Percentiles rank a stretch among this genome's conserved stretches.
These are phyloP conservation scores for Porpolomopsis calyptriformis DNA, from an alignment of 768 basidiomycete genomes.

Conservation along the genomic window DNA sequence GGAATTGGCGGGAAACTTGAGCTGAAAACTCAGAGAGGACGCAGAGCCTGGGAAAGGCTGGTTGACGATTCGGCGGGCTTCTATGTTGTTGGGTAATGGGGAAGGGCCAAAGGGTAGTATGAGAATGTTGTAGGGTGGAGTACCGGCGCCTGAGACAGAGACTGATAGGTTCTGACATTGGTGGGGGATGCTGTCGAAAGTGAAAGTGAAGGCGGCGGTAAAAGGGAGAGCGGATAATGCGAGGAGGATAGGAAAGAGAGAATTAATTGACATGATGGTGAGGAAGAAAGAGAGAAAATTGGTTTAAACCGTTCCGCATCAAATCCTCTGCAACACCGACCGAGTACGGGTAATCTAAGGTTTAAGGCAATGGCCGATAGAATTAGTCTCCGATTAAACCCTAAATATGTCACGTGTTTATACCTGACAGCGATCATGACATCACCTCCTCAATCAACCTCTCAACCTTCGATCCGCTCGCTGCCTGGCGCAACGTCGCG, in stretches of 20 bases:
- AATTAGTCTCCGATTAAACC: background rate
- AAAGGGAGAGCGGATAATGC: constrained; percentile 19
- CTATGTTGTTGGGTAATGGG: constrained; percentile 49
- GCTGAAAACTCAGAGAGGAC: constrained; percentile 38
- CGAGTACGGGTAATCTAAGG: background rate
- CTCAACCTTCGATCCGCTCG: background rate
- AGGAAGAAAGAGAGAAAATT: background rate
- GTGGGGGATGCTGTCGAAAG: constrained; percentile 35
- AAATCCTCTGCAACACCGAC: background rate
- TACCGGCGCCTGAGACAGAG: constrained; percentile 42
- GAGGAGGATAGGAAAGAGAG: constrained; percentile 16
- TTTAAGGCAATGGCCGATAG: background rate
- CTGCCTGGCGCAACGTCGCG: background rate
- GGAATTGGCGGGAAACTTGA: constrained; percentile 56
- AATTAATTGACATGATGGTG: constrained; percentile 11
- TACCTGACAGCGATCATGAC: background rate
- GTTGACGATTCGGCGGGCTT: constrained; percentile 52
- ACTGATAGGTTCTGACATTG: constrained; percentile 62
- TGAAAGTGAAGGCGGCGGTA: constrained; percentile 35
- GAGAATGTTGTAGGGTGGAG: constrained; percentile 60
- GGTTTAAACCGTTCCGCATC: background rate
- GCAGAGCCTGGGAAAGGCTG: constrained; percentile 37
- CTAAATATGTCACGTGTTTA: background rate
- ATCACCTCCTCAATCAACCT: too few relatives aligned
- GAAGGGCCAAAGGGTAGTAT: constrained; percentile 59